Conservation (phyloP, 345 rosid species). For the Eucalyptus decipiens region DNA sequence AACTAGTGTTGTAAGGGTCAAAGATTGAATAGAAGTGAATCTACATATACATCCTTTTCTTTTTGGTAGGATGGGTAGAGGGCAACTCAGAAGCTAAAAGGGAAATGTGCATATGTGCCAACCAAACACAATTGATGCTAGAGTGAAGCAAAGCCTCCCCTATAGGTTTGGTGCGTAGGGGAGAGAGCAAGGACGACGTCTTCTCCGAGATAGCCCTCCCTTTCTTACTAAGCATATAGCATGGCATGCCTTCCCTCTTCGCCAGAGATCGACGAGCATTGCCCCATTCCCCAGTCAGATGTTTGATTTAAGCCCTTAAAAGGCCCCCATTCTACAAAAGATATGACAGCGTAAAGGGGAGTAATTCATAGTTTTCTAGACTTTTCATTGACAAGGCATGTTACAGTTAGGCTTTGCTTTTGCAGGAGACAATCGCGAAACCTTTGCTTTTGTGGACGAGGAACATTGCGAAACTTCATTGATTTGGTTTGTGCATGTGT, state of each 20-base stretch:
- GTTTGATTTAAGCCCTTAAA: background rate
- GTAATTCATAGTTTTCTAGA: background rate
- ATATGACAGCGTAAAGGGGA: background rate
- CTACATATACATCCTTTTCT: background rate
- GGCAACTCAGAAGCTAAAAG: background rate
- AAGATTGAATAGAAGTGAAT: background rate
- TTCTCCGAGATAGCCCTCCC: background rate
- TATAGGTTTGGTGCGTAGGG: background rate
- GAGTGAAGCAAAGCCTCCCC: background rate
- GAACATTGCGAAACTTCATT: background rate
- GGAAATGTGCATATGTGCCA: background rate
- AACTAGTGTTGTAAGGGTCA: background rate
- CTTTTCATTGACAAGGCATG: background rate
- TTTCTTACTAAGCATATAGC: background rate
- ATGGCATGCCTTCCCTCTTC: background rate
- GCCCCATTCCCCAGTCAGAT: background rate
- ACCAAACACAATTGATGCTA: background rate
- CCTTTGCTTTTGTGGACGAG: background rate
- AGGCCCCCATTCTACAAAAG: fast-evolving
- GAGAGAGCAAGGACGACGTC: background rate
- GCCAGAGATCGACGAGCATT: background rate
- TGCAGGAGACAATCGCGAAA: background rate
- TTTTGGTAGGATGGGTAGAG: background rate
- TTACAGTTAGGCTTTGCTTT: background rate
- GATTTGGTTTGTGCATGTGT: background rate